Percentiles rank a stretch among this genome's conserved stretches.
Conservation (phyloP, 768 basidiomycete genomes). For the Phylloporus arenicola region DNA sequence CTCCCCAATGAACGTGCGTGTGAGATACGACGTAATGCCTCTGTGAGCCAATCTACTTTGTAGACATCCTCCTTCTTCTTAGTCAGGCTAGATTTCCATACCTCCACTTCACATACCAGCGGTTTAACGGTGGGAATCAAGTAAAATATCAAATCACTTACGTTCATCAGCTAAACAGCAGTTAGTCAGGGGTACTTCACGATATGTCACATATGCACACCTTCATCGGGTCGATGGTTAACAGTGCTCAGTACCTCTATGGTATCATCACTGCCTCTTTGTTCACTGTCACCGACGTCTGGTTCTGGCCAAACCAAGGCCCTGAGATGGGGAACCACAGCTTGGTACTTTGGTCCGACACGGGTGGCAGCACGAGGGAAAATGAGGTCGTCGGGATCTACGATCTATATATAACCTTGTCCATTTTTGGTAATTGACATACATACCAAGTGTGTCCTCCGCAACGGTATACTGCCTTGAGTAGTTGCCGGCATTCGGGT, state of each 20-base stretch:
- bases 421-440: constrained; percentile 12
- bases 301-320: constrained; percentile 22
- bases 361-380: constrained; percentile 91
- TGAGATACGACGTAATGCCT: constrained; percentile 66
- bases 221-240: constrained; percentile 59
- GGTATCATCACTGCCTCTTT: constrained; percentile 67
- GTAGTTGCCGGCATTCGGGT: constrained; percentile 8
- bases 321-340: constrained; percentile 40
- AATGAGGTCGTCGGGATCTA: constrained; percentile 95
- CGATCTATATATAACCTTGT: constrained; percentile 25
- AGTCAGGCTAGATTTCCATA: constrained; percentile 53
- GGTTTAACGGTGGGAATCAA: constrained; percentile 1
- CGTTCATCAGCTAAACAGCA: constrained; percentile 49
- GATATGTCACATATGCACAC: constrained; percentile 38
- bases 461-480: constrained; percentile 82
- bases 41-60: constrained; percentile 79
- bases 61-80: constrained; percentile 46
- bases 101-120: constrained; percentile 48
- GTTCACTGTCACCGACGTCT: constrained; percentile 34
- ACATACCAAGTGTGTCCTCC: constrained; percentile 82
- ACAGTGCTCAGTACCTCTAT: constrained; percentile 67
- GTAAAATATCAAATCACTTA: constrained; percentile 28
- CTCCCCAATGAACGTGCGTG: constrained; percentile 56
- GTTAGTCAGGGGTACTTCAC: constrained; percentile 20
- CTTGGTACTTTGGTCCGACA: constrained; percentile 86